These are phyloP conservation scores for Lentinula sp. DNA, from an alignment of 768 basidiomycete species.

Conservation along the genomic window DNA sequence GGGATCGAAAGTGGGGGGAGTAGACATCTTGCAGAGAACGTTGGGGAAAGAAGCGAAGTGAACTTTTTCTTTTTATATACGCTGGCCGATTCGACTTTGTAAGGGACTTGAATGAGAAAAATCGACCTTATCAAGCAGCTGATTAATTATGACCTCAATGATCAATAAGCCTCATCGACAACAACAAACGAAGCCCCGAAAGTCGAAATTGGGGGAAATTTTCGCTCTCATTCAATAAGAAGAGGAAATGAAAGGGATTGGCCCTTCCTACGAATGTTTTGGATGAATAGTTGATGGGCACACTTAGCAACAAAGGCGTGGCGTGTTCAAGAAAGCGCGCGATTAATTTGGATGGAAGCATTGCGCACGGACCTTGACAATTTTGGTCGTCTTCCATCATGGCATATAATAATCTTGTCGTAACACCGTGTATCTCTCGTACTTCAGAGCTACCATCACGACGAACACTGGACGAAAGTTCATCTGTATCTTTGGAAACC, in stretches of 20 bases:
- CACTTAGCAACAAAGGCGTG: neutral
- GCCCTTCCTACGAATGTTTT: too few relatives aligned
- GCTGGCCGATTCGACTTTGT: neutral
- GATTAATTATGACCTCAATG: neutral
- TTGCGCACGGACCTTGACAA: neutral
- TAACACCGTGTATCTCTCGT: neutral
- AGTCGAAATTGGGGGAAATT: too few relatives aligned
- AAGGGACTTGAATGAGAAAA: neutral
- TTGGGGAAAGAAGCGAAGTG: too few relatives aligned
- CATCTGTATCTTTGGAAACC: neutral
- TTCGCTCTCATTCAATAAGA: too few relatives aligned
- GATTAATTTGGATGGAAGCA: neutral
- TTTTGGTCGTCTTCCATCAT: neutral
- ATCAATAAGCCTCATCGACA: too few relatives aligned
- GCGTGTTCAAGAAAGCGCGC: neutral
- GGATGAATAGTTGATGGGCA: neutral
- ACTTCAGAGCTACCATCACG: neutral
- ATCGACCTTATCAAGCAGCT: neutral
- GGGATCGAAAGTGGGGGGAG: slow-evolving; percentile 15
- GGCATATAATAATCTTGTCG: neutral
- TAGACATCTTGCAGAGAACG: neutral
- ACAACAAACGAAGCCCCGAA: too few relatives aligned
- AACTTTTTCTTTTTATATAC: neutral
- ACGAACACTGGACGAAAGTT: neutral
- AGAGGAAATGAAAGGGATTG: too few relatives aligned